Evolutionary conservation across 768 basidiomycete genomes (phyloP).

Genomic region (Tylopilus balloui): DNA sequence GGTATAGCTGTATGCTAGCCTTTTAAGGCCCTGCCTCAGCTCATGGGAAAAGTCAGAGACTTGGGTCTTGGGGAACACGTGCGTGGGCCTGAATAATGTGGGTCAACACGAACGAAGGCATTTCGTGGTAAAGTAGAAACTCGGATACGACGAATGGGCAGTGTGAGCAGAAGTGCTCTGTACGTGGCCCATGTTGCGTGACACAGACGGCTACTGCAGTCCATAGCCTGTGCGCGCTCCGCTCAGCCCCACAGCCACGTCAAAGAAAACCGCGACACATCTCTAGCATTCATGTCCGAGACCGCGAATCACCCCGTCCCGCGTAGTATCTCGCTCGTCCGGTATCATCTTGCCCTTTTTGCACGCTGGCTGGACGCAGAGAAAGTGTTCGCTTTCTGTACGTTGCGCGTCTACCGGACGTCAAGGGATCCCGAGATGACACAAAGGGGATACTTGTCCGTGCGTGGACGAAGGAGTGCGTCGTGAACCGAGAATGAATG

Average conservation of each 20-base stretch:
- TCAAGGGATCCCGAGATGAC: constrained; percentile 50
- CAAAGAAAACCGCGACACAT: constrained; percentile 43
- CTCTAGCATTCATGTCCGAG: constrained; percentile 37
- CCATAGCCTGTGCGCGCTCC: constrained; percentile 34
- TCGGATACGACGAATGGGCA: constrained; percentile 31
- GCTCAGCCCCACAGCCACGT: constrained; percentile 33
- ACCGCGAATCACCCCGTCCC: constrained; percentile 8
- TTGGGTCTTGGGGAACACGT: constrained; percentile 39
- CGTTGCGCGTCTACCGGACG: constrained; percentile 14
- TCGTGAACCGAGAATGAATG: constrained; percentile 27
- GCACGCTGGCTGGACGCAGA: constrained; percentile 18
- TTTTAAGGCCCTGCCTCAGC: constrained; percentile 16
- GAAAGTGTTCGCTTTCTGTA: constrained; percentile 28
- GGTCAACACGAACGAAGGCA: constrained; percentile 19
- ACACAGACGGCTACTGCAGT: constrained; percentile 2
- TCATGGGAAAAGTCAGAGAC: constrained; percentile 40
- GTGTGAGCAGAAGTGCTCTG: constrained; percentile 27
- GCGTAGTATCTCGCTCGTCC: constrained; percentile 42
- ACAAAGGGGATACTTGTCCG: constrained; percentile 46
- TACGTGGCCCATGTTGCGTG: constrained; percentile 31
- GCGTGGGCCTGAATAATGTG: constrained; percentile 33
- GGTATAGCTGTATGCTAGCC: constrained; percentile 31
- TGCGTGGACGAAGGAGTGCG: constrained; percentile 18
- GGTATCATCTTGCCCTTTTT: constrained; percentile 45
- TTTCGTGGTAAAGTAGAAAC: constrained; percentile 7